Conservation (phyloP, 2,329 filamentous ascomycete genomes). For the Calycina herbarum region DNA sequence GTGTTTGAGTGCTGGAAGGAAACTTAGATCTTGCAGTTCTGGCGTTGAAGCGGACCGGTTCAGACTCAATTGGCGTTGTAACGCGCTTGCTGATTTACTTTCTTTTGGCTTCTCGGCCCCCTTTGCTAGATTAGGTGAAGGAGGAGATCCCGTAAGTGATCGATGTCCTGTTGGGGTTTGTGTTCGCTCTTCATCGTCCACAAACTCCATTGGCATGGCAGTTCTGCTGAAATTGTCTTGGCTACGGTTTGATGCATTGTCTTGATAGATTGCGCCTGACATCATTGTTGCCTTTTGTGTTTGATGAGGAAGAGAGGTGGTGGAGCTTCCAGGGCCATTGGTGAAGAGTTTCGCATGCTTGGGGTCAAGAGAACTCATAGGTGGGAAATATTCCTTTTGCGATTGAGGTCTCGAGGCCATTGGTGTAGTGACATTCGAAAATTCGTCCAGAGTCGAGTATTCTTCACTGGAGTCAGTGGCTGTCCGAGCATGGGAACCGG, state of each 20-base stretch:
- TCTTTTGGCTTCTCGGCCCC: conserved; percentile 10
- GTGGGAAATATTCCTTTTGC: conserved; percentile 22
- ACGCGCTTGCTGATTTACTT: conserved; percentile 11
- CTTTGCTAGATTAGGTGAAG: background rate
- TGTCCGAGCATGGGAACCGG: conserved; percentile 19
- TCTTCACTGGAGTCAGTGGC: conserved; percentile 34
- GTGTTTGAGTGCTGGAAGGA: conserved; percentile 42
- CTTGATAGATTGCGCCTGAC: conserved; percentile 15
- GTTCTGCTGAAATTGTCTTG: conserved; percentile 24
- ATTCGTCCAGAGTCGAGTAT: conserved; percentile 30
- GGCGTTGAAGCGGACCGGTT: conserved; percentile 28
- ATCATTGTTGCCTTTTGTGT: conserved; percentile 12
- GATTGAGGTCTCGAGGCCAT: conserved; percentile 32
- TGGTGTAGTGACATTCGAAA: conserved; percentile 34
- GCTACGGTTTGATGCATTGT: conserved; percentile 15
- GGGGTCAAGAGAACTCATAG: background rate
- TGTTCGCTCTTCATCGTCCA: conserved; percentile 18
- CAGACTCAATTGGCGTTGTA: conserved; percentile 18
- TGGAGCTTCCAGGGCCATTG: conserved; percentile 11
- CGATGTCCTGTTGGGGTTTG: conserved; percentile 22
- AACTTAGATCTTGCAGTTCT: conserved; percentile 35
- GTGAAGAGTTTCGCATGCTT: background rate
- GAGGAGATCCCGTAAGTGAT: conserved; percentile 6
- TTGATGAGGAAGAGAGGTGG: conserved; percentile 7
- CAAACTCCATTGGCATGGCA: conserved; percentile 20